Conservation (phyloP, 768 basidiomycete species). For the Psilocybe azurescens region DNA sequence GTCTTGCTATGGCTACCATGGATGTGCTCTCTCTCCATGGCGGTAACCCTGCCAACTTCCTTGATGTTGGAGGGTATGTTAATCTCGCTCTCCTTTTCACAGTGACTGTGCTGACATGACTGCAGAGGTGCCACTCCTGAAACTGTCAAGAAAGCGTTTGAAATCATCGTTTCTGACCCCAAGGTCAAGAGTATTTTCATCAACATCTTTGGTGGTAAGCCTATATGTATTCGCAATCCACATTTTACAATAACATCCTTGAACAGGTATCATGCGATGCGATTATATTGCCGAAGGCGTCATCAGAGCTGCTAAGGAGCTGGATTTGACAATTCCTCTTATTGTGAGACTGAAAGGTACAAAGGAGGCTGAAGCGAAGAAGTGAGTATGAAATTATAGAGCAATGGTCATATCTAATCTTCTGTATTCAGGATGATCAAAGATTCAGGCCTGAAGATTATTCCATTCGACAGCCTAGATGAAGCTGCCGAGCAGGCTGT, state of each 20-base stretch:
- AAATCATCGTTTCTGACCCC: conserved; percentile 87
- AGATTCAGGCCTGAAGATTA: conserved; percentile 91
- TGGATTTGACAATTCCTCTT: conserved; percentile 82
- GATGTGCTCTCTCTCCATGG: conserved; percentile 96
- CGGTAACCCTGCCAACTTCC: conserved; percentile 97
- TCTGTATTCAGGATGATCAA: conserved; percentile 80
- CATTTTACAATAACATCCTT: conserved; percentile 4
- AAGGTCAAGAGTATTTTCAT: conserved; percentile 99
- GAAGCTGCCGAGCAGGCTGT: conserved; percentile 88
- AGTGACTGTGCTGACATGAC: conserved; percentile 14
- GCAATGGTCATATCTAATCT: conserved; percentile 12
- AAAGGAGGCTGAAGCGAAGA: conserved; percentile 94
- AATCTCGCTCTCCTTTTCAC: not conserved
- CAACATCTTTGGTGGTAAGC: conserved; percentile 90
- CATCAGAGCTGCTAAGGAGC: conserved; percentile 95
- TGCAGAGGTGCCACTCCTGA: conserved; percentile 95
- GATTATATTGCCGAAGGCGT: conserved; percentile 99
- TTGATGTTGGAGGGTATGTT: conserved; percentile 93
- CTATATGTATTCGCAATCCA: not conserved
- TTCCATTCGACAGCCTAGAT: conserved; percentile 91
- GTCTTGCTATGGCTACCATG: conserved; percentile 99
- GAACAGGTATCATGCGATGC: conserved; percentile 93
- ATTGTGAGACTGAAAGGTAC: conserved; percentile 97
- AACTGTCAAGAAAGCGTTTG: conserved; percentile 99
- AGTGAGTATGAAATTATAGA: conserved; percentile 55